phyloP scores from a whole-genome alignment of 139 green algal species.

The Penium margaritaceum region DNA sequence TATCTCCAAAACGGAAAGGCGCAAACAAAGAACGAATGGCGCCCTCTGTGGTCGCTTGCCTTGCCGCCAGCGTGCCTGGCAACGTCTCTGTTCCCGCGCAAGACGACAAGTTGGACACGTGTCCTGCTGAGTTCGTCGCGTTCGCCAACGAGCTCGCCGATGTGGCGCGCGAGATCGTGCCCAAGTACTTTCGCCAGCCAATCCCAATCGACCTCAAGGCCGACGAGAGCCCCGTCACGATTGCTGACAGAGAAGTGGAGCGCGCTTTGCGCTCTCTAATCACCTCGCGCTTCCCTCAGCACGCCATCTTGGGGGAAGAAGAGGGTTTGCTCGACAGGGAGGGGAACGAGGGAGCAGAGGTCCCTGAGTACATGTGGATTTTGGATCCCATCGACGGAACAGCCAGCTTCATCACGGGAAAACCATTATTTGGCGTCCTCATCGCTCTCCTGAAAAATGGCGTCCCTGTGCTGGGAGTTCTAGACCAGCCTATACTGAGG shows the following conservation, averaged over 20 bases:
- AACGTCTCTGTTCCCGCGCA: too few species aligned
- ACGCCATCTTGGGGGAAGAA: slow-evolving; percentile 31
- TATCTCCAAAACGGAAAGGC: too few species aligned
- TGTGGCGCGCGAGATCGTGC: slow-evolving; percentile 60
- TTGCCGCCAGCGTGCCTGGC: too few species aligned
- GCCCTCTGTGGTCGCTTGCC: too few species aligned
- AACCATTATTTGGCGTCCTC: slow-evolving; percentile 92
- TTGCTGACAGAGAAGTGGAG: slow-evolving; percentile 12
- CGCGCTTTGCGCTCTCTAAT: not conserved
- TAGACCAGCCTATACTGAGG: slow-evolving; percentile 84
- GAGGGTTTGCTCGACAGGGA: not conserved
- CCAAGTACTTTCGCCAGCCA: slow-evolving; percentile 65
- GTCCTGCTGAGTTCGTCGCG: slow-evolving; percentile 21
- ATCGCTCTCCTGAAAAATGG: slow-evolving; percentile 82
- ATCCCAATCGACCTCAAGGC: slow-evolving; percentile 72
- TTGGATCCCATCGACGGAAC: slow-evolving; percentile 97
- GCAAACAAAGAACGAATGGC: too few species aligned
- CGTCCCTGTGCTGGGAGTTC: slow-evolving; percentile 76
- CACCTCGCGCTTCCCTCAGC: slow-evolving; percentile 1
- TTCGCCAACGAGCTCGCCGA: slow-evolving; percentile 69
- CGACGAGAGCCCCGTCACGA: slow-evolving; percentile 61
- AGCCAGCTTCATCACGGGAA: slow-evolving; percentile 98
- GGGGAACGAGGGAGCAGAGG: slow-evolving; percentile 10
- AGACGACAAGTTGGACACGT: too few species aligned
- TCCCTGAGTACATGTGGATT: slow-evolving; percentile 84